Percentiles rank a stretch among this genome's conserved stretches.
Evolutionary conservation across 2,329 filamentous ascomycete species (phyloP).

Genomic region (Helicocarpus griseus): DNA sequence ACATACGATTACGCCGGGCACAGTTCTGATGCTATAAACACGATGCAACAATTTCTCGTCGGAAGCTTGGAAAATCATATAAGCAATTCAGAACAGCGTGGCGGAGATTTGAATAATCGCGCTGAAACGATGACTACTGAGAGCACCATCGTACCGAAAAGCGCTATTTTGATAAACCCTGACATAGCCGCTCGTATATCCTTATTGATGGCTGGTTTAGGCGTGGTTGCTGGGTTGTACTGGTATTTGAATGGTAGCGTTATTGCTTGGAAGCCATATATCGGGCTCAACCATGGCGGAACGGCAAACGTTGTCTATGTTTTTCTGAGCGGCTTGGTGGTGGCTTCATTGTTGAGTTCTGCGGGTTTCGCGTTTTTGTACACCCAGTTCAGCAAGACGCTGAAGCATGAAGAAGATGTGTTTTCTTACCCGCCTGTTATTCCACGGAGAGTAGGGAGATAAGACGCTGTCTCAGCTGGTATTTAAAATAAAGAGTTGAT

Average conservation of each 20-base stretch:
- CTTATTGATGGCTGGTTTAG: too few relatives aligned
- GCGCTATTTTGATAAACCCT: too few relatives aligned
- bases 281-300: too few relatives aligned
- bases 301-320: neutral
- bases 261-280: neutral
- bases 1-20: neutral
- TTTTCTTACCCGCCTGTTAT: neutral
- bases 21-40: neutral
- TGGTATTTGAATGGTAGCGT: too few relatives aligned
- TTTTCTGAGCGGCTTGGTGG: neutral
- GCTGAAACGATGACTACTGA: too few relatives aligned
- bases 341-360: neutral
- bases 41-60: neutral
- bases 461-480: neutral
- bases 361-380: neutral
- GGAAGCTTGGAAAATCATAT: neutral
- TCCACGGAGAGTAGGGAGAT: neutral
- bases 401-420: neutral
- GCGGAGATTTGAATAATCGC: too few relatives aligned
- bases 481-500: neutral
- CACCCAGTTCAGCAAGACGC: neutral
- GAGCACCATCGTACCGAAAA: too few relatives aligned
- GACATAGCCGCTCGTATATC: too few relatives aligned
- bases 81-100: neutral
- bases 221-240: too few relatives aligned